These are phyloP conservation scores for Penicillium sp. DNA, from an alignment of 2,329 filamentous ascomycete genomes.

Conservation along the genomic window DNA sequence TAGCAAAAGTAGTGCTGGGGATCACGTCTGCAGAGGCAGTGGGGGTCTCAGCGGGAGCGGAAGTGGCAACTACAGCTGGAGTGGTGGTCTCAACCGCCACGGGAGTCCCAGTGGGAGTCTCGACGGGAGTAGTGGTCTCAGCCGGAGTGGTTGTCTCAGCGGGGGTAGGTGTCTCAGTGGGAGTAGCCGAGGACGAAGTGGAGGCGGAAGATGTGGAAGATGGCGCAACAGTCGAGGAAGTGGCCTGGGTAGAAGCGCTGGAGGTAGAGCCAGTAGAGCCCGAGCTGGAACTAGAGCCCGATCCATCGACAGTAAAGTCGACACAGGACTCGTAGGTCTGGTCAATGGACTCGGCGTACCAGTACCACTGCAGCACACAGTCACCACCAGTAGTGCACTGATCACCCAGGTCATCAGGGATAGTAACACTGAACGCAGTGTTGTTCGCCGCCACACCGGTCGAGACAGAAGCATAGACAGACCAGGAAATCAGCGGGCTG, in stretches of 20 bases:
- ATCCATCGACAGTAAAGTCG: conserved; percentile 32
- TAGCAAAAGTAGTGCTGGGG: conserved; percentile 18
- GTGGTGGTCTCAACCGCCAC: not conserved
- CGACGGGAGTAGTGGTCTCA: not conserved
- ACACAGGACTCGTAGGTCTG: conserved; percentile 40
- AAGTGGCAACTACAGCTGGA: not conserved
- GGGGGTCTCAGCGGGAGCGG: not conserved
- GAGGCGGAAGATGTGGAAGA: not conserved
- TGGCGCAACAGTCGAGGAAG: conserved; percentile 1
- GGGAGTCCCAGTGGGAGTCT: not conserved
- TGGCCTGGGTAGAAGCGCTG: not conserved
- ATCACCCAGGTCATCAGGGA: conserved; percentile 29
- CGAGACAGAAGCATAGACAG: conserved; percentile 31
- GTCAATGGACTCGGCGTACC: conserved; percentile 34
- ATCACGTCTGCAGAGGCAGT: not conserved
- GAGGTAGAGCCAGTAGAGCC: conserved; percentile 1
- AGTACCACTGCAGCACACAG: conserved; percentile 40
- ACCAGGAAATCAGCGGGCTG: conserved; percentile 33
- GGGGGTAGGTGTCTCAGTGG: not conserved
- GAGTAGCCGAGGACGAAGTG: not conserved
- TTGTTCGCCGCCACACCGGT: conserved; percentile 28
- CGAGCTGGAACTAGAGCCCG: conserved; percentile 16
- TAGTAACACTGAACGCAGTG: conserved; percentile 33
- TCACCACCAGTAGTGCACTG: conserved; percentile 30
- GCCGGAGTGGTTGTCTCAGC: not conserved